These are phyloP conservation scores for Scenedesmus sp. DNA, from an alignment of 163 green algal species.

Conservation along the genomic window DNA sequence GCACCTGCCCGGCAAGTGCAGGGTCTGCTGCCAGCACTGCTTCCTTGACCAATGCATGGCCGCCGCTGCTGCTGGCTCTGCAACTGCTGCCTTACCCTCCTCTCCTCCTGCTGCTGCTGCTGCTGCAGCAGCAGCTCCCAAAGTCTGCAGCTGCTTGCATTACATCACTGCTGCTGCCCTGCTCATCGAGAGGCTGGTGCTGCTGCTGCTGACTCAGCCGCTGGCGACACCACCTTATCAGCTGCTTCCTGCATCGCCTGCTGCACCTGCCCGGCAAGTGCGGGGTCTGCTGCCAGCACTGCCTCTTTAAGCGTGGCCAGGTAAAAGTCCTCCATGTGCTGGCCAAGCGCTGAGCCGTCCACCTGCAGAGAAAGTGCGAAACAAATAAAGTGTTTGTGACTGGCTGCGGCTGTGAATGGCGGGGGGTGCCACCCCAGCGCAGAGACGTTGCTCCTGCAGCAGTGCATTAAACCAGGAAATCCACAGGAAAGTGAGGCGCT, in stretches of 20 bases:
- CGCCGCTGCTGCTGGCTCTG: neutral
- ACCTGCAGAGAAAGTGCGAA: slow-evolving; percentile 46
- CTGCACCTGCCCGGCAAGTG: slow-evolving; percentile 13
- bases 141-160: no score
- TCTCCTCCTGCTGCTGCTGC: neutral
- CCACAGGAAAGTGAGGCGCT: neutral
- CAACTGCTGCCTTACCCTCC: neutral
- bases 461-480: no score
- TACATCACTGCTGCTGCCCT: no score
- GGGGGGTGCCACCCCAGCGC: no score
- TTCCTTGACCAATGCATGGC: slow-evolving; percentile 19
- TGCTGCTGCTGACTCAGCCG: neutral
- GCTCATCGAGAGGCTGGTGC: neutral
- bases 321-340: slow-evolving; percentile 78
- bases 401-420: no score
- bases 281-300: slow-evolving; percentile 36
- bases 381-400: no score
- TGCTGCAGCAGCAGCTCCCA: neutral
- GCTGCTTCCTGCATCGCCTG: slow-evolving; percentile 27
- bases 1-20: slow-evolving; percentile 9
- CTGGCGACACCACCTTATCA: neutral
- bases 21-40: slow-evolving; percentile 41
- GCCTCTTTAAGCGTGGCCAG: slow-evolving; percentile 55
- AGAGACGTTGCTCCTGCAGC: no score
- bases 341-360: slow-evolving; percentile 67